Conservation (phyloP, 495 filamentous ascomycete genomes). For the Daldinia concentrica region DNA sequence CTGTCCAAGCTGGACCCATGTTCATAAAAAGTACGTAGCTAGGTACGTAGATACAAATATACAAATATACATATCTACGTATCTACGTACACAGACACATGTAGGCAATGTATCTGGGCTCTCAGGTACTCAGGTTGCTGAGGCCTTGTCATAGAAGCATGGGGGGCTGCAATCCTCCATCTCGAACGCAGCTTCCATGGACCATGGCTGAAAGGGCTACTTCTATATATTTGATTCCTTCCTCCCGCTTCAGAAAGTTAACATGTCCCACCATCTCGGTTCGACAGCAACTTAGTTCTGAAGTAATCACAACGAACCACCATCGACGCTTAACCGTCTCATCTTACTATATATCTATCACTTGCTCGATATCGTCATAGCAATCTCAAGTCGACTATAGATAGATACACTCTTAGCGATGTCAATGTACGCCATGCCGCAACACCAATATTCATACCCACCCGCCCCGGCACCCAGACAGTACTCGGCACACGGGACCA, state of each 20-base stretch:
- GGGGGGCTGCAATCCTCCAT: slow-evolving; percentile 13
- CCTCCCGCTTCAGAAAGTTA: slow-evolving; percentile 31
- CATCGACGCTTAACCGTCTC: slow-evolving; percentile 5
- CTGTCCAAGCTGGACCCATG: slow-evolving; percentile 32
- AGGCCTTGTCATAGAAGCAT: slow-evolving; percentile 4
- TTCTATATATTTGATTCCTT: slow-evolving; percentile 44
- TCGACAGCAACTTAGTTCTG: slow-evolving; percentile 30
- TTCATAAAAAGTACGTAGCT: slow-evolving; percentile 23
- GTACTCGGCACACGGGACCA: slow-evolving; percentile 76
- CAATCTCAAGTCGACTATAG: slow-evolving; percentile 2
- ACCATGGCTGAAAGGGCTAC: slow-evolving; percentile 27
- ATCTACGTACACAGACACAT: not conserved
- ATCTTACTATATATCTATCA: slow-evolving; percentile 1
- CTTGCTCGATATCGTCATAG: slow-evolving; percentile 7
- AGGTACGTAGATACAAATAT: slow-evolving; percentile 18
- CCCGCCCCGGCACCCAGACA: slow-evolving; percentile 63
- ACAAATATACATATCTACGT: not conserved
- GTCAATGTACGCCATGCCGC: slow-evolving; percentile 57
- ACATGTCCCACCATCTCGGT: slow-evolving; percentile 40
- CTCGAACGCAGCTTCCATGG: slow-evolving; percentile 33
- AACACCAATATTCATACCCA: slow-evolving; percentile 56
- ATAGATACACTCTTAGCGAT: not conserved
- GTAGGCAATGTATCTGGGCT: slow-evolving; percentile 6
- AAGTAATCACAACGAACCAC: slow-evolving; percentile 22
- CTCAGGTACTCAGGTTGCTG: not conserved